These are phyloP conservation scores for Kluyveromyces sp. DNA, from an alignment of 1,139 yeast species.

Conservation along the genomic window DNA sequence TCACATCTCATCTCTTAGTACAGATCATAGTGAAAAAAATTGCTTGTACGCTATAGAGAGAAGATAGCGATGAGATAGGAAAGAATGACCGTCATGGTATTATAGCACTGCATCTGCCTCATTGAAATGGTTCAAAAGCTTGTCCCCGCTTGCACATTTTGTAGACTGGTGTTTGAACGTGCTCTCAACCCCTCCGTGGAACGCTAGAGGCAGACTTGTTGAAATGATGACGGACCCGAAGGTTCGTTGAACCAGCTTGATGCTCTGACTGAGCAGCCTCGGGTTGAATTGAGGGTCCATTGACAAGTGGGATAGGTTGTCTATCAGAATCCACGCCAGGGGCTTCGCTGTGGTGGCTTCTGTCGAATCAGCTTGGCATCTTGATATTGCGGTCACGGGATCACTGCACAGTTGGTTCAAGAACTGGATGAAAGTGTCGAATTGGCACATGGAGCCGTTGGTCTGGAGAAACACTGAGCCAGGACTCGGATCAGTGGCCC, in stretches of 20 bases:
- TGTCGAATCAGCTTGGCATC: slow-evolving; percentile 15
- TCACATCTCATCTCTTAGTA: no score
- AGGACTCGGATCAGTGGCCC: background rate
- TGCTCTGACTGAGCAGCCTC: slow-evolving; percentile 14
- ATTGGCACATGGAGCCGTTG: slow-evolving; percentile 15
- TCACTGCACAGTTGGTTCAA: slow-evolving; percentile 20
- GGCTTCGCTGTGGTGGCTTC: slow-evolving; percentile 12
- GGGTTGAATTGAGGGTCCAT: slow-evolving; percentile 5
- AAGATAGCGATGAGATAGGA: no score
- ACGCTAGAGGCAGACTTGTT: slow-evolving; percentile 26
- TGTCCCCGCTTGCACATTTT: slow-evolving; percentile 7
- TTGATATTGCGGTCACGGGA: slow-evolving; percentile 21
- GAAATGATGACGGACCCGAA: slow-evolving; percentile 29
- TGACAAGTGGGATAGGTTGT: slow-evolving; percentile 22
- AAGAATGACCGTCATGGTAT: no score
- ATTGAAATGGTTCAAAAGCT: slow-evolving; percentile 1
- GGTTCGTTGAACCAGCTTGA: slow-evolving; percentile 18
- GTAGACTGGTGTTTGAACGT: slow-evolving; percentile 8
- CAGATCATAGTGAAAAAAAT: no score
- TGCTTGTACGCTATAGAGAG: no score
- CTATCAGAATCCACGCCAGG: slow-evolving; percentile 26
- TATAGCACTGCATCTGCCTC: slow-evolving; percentile 4
- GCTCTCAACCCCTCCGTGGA: slow-evolving; percentile 26
- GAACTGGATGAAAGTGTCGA: slow-evolving; percentile 22
- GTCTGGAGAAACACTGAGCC: slow-evolving; percentile 1